Conservation (phyloP, 1,284 basidiomycete genomes). For the Ceratobasidium papillatum region DNA sequence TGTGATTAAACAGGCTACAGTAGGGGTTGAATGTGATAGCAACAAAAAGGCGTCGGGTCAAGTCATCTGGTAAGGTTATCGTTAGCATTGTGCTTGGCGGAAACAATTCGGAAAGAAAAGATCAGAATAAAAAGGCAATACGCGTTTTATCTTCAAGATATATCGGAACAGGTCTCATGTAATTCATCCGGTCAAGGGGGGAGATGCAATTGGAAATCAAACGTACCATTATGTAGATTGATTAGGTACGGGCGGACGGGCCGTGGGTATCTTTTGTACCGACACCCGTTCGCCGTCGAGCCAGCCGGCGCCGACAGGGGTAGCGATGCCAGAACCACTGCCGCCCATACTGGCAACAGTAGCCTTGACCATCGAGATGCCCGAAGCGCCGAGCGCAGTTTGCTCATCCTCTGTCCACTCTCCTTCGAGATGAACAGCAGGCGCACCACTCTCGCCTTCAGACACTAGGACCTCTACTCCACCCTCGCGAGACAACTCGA, state of each 20-base stretch:
- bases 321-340: slow-evolving; percentile 12
- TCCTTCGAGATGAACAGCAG: slow-evolving; percentile 30
- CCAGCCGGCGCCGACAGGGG: slow-evolving; percentile 14
- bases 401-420: slow-evolving; percentile 26
- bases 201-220: not conserved
- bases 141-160: slow-evolving; percentile 3
- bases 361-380: slow-evolving; percentile 42
- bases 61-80: not conserved
- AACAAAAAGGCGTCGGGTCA: not conserved
- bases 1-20: slow-evolving; percentile 10
- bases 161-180: slow-evolving; percentile 34
- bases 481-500: slow-evolving; percentile 48
- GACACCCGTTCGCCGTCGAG: slow-evolving; percentile 26
- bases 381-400: slow-evolving; percentile 23
- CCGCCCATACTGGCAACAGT: slow-evolving; percentile 42
- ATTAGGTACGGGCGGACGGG: slow-evolving; percentile 10
- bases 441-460: slow-evolving; percentile 25
- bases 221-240: slow-evolving; percentile 6
- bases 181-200: slow-evolving; percentile 8
- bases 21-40: not conserved
- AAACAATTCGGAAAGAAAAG: not conserved
- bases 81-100: not conserved
- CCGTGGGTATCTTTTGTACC: slow-evolving; percentile 24
- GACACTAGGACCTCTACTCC: slow-evolving; percentile 42
- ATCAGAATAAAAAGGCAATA: slow-evolving; percentile 33